Evolutionary conservation across 169 alveolate species (phyloP).

Genomic region (Cryptosporidium meleagridis): DNA sequence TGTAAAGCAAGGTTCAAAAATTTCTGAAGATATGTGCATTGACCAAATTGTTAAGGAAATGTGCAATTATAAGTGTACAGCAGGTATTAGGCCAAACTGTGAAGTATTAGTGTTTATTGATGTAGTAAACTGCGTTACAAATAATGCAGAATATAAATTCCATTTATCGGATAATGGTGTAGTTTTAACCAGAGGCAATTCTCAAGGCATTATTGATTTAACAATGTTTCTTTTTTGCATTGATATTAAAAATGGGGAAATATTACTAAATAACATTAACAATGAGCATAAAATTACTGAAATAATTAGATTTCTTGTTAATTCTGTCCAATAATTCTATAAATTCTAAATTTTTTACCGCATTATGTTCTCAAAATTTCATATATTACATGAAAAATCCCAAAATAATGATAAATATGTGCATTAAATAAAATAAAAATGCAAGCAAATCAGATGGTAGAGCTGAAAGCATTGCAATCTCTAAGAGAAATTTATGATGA

Average conservation of each 20-base stretch:
- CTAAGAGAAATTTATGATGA: conserved; percentile 40
- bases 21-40: conserved; percentile 6
- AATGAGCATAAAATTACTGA: neutral
- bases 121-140: neutral
- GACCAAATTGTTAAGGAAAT: conserved; percentile 14
- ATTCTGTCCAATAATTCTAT: neutral
- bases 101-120: conserved; percentile 42
- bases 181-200: conserved; percentile 29
- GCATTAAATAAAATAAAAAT: neutral
- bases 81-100: conserved; percentile 31
- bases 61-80: conserved; percentile 6
- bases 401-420: neutral
- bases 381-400: neutral
- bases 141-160: neutral
- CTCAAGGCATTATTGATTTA: conserved; percentile 18
- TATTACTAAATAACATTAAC: conserved; percentile 5
- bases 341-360: conserved; percentile 11
- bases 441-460: conserved; percentile 51
- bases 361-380: conserved; percentile 14
- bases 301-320: neutral
- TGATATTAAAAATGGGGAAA: conserved; percentile 37
- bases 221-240: conserved; percentile 26
- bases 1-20: neutral
- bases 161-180: conserved; percentile 31
- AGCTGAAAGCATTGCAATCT: conserved; percentile 43